These are phyloP conservation scores for Penicillium coprophilum DNA, from an alignment of 495 filamentous ascomycete species.

Conservation along the genomic window DNA sequence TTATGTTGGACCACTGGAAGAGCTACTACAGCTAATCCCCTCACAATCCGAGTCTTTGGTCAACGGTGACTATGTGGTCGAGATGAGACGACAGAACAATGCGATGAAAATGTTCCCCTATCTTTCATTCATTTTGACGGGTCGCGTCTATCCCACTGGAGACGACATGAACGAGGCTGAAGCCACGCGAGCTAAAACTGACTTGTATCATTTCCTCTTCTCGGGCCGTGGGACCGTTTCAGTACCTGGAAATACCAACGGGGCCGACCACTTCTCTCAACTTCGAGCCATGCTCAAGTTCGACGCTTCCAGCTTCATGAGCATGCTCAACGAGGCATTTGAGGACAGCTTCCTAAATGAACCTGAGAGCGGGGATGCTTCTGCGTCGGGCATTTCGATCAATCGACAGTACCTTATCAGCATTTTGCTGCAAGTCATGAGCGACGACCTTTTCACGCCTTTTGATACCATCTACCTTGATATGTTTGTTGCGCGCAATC, in stretches of 20 bases:
- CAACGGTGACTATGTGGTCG: constrained; percentile 38
- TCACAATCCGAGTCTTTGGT: constrained; percentile 25
- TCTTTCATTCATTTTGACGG: constrained; percentile 87
- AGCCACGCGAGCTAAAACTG: constrained; percentile 73
- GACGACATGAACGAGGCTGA: constrained; percentile 65
- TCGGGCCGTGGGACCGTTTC: constrained; percentile 63
- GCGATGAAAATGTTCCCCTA: constrained; percentile 94
- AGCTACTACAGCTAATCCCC: constrained; percentile 74
- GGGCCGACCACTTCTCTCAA: constrained; percentile 75
- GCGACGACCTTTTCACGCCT: constrained; percentile 63
- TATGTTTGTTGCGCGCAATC: constrained; percentile 95
- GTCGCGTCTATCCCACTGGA: constrained; percentile 86
- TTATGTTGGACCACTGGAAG: constrained; percentile 85
- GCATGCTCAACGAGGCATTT: constrained; percentile 95
- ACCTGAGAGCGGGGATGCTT: constrained; percentile 35
- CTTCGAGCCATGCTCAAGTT: constrained; percentile 82
- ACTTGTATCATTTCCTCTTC: constrained; percentile 90
- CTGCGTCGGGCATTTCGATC: constrained; percentile 59
- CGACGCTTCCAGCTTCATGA: constrained; percentile 87
- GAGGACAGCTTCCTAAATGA: constrained; percentile 93
- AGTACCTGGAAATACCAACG: constrained; percentile 57
- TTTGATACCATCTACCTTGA: constrained; percentile 90
- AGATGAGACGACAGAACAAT: constrained; percentile 50
- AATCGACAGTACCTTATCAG: constrained; percentile 89
- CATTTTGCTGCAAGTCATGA: constrained; percentile 88